Percentiles rank a stretch among this genome's conserved stretches.
phyloP scores from a whole-genome alignment of 2,329 filamentous ascomycete species.

The Botrytis porri region DNA sequence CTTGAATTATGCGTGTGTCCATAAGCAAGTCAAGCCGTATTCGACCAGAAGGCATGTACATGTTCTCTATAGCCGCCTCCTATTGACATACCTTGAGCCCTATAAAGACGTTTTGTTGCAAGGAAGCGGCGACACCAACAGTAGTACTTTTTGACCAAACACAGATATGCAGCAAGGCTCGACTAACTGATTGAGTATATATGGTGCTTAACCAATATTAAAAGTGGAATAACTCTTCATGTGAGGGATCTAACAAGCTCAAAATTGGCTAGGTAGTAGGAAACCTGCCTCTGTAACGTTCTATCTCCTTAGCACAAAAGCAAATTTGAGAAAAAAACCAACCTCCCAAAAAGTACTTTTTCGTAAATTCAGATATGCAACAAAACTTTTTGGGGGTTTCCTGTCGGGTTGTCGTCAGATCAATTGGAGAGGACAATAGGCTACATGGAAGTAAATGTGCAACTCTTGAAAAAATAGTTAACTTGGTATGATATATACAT shows the following conservation, averaged over 20 bases:
- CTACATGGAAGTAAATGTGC: background rate
- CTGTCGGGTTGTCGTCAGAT: background rate
- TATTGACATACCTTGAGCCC: no score
- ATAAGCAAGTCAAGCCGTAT: no score
- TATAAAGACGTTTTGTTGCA: no score
- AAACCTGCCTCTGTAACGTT: background rate
- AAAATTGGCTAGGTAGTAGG: background rate
- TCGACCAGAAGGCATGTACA: background rate
- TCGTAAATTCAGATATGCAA: background rate
- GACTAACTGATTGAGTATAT: no score
- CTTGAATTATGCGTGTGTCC: background rate
- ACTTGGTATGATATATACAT: background rate
- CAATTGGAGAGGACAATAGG: no score
- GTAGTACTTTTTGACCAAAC: background rate
- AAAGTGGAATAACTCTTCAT: background rate
- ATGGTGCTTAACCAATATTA: rapidly evolving
- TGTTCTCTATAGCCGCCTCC: background rate
- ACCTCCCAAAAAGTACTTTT: background rate
- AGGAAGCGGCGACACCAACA: background rate
- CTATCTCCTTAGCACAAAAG: background rate
- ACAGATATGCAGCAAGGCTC: background rate
- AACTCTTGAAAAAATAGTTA: background rate
- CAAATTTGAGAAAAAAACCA: background rate
- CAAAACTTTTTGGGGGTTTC: background rate
- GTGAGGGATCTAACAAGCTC: background rate